Percentiles rank a stretch among this genome's conserved stretches.
These are phyloP conservation scores for Cladosporium velox DNA, from an alignment of 2,329 filamentous ascomycete species.

Conservation along the genomic window DNA sequence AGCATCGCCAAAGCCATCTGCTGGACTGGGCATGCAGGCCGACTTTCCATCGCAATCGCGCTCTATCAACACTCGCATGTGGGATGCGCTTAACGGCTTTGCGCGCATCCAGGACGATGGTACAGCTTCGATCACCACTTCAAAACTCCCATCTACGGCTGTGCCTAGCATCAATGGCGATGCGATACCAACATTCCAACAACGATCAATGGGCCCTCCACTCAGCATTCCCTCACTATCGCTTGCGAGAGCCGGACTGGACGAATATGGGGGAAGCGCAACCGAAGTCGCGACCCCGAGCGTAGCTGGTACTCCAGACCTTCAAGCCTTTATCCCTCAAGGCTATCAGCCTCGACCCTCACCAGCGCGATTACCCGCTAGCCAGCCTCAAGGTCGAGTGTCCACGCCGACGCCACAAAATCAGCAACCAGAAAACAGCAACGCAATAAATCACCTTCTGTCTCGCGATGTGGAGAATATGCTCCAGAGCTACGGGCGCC, in stretches of 20 bases:
- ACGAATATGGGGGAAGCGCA: slow-evolving; percentile 47
- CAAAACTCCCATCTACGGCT: slow-evolving; percentile 36
- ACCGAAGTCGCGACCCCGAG: slow-evolving; percentile 53
- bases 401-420: neutral
- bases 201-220: slow-evolving; percentile 33
- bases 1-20: slow-evolving; percentile 17
- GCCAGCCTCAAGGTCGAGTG: neutral
- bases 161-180: slow-evolving; percentile 35
- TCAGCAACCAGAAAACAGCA: neutral
- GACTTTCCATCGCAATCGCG: slow-evolving; percentile 27
- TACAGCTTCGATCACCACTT: slow-evolving; percentile 27
- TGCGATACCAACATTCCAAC: slow-evolving; percentile 23
- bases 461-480: slow-evolving; percentile 56
- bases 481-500: slow-evolving; percentile 50
- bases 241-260: slow-evolving; percentile 29
- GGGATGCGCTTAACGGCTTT: slow-evolving; percentile 40
- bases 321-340: slow-evolving; percentile 24
- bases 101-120: slow-evolving; percentile 37
- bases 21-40: slow-evolving; percentile 34
- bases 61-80: slow-evolving; percentile 37
- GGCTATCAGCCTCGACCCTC: slow-evolving; percentile 9
- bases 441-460: slow-evolving; percentile 14
- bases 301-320: slow-evolving; percentile 44
- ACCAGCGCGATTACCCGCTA: slow-evolving; percentile 3
- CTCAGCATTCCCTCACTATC: slow-evolving; percentile 30